phyloP scores from a whole-genome alignment of 139 green algal genomes.

The Yamagishiella unicocca region DNA sequence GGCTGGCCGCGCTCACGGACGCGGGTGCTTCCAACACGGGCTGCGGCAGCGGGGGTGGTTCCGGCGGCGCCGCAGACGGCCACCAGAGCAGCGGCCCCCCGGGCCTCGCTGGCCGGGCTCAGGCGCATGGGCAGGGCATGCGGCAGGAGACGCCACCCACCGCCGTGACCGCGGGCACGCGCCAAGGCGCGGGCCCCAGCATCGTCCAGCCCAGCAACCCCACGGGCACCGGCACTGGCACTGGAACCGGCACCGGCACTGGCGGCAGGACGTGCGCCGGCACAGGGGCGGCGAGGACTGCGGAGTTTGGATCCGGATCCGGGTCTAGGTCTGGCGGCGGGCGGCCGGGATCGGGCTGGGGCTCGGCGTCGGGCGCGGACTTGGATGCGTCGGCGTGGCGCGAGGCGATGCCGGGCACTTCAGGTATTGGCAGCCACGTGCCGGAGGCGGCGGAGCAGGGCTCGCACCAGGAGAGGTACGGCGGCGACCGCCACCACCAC shows the following conservation, averaged over 20 bases:
- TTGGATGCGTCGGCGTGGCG: neutral
- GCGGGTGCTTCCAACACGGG: neutral
- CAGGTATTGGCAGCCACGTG: neutral
- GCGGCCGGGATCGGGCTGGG: neutral
- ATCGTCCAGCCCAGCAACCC: neutral
- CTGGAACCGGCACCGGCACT: neutral
- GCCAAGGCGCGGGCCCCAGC: neutral
- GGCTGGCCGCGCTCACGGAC: neutral
- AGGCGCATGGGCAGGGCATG: neutral
- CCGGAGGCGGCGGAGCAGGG: neutral
- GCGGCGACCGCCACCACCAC: neutral
- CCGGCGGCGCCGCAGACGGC: neutral
- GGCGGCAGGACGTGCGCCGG: slow-evolving; percentile 13
- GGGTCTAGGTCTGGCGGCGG: slow-evolving; percentile 13
- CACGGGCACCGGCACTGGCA: neutral
- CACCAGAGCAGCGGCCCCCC: slow-evolving; percentile 23
- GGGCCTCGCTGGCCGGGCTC: neutral
- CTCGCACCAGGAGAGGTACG: neutral
- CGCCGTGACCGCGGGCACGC: slow-evolving; percentile 14
- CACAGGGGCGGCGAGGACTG: neutral
- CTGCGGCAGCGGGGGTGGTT: neutral
- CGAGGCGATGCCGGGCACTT: neutral
- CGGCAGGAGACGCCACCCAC: slow-evolving; percentile 16
- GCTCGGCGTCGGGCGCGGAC: neutral
- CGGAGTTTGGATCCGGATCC: neutral